Base-by-base conservation (phyloP, 1,139 yeast genomes). In the Sporopachydermia cereana region DNA sequence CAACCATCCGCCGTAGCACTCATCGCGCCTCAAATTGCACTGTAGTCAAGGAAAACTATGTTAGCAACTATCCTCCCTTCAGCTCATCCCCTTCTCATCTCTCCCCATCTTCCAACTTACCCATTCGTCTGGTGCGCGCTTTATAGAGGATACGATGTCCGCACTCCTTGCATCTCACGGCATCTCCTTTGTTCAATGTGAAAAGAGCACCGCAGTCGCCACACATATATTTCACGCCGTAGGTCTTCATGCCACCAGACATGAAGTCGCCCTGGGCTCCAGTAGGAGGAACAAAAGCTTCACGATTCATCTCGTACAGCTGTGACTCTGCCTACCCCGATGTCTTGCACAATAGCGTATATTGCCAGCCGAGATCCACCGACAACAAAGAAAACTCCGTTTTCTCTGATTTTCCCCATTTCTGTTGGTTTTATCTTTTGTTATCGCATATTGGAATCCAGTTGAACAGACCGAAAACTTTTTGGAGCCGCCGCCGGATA, bases 71-170 rank as follows among this genome's bases (percentile, higher is more conserved):
- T 31, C 3, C 29, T 20, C 21, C 16, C 25, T 24, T 29, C 23
- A 29, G 17, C 9, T 25, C 29, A 25, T 30, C 18, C 24, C 44
- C 25, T 23, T 36, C 41, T 36, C 22, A 17, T 21, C 17, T 18
- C 74, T 52, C 68, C 42, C 24, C n/a, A 2, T 4, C 30, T 7
- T 14, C 29, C 7, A 7, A 72, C 59, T 70, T 77, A 53, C 78
- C 93, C 94, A 89, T 86, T 69, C 97, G 78, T 71, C 89, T 84
- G 43, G 97, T 89, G 71, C 98, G 81, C 53, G 96, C 95, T 71
- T 91, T 91, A 71, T 91, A 86, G 54, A 91, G 72, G 51, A 91
- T 97, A 68, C 98, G 82, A 68, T 91, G 98, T 50, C 98, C 98
- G 66, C 98, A 91, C 58, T 89, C 95, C 67, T 89, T 89, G 70